Conservation (phyloP, 139 green algal species). For the Coccomyxa sp. region DNA sequence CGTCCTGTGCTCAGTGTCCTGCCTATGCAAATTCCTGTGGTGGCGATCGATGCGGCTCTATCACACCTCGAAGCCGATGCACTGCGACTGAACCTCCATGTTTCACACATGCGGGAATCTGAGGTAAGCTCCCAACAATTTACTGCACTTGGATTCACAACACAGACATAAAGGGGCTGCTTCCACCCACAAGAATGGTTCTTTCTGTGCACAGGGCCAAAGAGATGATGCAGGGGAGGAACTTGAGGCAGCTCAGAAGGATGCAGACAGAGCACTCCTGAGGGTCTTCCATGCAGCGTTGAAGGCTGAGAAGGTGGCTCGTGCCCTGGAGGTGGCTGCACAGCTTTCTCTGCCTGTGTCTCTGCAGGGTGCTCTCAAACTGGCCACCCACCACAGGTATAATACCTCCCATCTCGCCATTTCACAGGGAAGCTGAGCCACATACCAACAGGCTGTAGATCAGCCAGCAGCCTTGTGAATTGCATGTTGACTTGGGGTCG, state of each 20-base stretch:
- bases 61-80: not conserved
- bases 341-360: conserved; percentile 30
- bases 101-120: not conserved
- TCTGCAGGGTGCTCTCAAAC: conserved; percentile 49
- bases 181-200: not conserved
- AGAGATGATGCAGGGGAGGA: not conserved
- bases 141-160: not conserved
- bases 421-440: too few species aligned
- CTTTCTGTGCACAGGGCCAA: not conserved
- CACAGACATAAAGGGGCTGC: not conserved
- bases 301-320: conserved; percentile 29
- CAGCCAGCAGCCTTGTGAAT: too few species aligned
- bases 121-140: not conserved
- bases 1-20: conserved; percentile 5
- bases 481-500: too few species aligned
- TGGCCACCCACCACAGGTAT: conserved; percentile 46
- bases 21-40: not conserved
- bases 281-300: conserved; percentile 33
- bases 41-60: not conserved
- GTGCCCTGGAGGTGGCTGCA: conserved; percentile 50
- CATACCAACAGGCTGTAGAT: too few species aligned
- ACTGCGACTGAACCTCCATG: not conserved
- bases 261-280: conserved; percentile 34
- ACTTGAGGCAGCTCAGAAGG: conserved; percentile 17
- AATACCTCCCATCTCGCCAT: not conserved